Percentiles rank a stretch among this genome's conserved stretches.
Evolutionary conservation across 441 rosid species (phyloP).

Genomic region (Syzygium syzygioides): DNA sequence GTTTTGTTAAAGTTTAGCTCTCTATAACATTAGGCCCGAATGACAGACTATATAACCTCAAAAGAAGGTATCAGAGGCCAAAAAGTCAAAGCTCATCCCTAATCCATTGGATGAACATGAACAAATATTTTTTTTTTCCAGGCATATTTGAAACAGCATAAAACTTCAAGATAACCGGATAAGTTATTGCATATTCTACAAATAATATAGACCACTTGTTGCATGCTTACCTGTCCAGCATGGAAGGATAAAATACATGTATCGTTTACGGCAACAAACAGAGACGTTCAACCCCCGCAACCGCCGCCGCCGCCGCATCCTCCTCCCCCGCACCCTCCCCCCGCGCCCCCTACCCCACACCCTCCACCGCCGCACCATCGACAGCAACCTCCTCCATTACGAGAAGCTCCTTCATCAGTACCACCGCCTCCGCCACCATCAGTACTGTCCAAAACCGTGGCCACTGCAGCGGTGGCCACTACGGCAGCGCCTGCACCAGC

Average conservation of each 20-base stretch:
- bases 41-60: not conserved
- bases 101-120: not conserved
- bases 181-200: not conserved
- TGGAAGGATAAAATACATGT: not conserved
- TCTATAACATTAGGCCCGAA: not conserved
- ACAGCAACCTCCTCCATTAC: not conserved
- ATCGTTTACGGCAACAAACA: not conserved
- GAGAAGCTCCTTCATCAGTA: not conserved
- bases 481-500: not conserved
- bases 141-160: not conserved
- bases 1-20: not conserved
- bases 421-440: not conserved
- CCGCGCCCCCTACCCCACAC: not conserved
- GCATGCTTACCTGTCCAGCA: not conserved
- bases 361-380: not conserved
- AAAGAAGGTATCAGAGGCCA: not conserved
- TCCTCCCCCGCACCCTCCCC: too few relatives aligned
- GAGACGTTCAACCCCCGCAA: not conserved
- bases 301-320: not conserved
- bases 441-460: not conserved
- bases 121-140: not conserved
- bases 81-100: not conserved
- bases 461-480: not conserved
- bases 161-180: not conserved
- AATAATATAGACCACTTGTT: not conserved